A percentile compares a stretch with the other conserved stretches of the same genome.
Evolutionary conservation across 352 stramenopile genomes (phyloP).

Genomic region (Pythium utonaiense): DNA sequence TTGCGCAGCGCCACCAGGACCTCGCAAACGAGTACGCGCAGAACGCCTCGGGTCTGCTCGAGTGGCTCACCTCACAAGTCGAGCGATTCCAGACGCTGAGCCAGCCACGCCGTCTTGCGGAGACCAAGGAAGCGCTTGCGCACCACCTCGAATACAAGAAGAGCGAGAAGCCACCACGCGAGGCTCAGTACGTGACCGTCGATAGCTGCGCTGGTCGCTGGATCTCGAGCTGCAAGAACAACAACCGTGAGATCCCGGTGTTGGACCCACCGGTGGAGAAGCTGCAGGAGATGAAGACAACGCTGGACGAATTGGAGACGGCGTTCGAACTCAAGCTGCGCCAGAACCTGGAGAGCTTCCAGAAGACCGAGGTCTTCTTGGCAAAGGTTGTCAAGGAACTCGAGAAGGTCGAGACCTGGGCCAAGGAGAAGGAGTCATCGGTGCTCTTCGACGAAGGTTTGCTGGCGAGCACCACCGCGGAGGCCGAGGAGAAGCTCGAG

Average conservation of each 20-base stretch:
- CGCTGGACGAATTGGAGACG: constrained; percentile 63
- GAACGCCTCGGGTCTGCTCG: constrained; percentile 60
- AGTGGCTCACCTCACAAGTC: constrained; percentile 70
- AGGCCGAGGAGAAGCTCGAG: constrained; percentile 81
- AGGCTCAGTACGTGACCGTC: constrained; percentile 76
- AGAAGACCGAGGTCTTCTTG: constrained; percentile 81
- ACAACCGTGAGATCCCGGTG: constrained; percentile 65
- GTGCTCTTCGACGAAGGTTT: constrained; percentile 63
- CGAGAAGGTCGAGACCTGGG: constrained; percentile 78
- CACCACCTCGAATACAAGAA: constrained; percentile 84
- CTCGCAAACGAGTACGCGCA: constrained; percentile 71
- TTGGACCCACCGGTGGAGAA: constrained; percentile 75
- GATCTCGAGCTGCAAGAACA: constrained; percentile 88
- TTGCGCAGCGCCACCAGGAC: constrained; percentile 87
- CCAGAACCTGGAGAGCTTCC: constrained; percentile 73
- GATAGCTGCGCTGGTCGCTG: constrained; percentile 77
- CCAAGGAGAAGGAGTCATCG: constrained; percentile 75
- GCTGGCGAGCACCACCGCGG: constrained; percentile 47
- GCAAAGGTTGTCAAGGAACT: constrained; percentile 84
- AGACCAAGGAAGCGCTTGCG: constrained; percentile 64
- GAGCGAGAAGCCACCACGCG: constrained; percentile 80
- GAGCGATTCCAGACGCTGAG: constrained; percentile 73
- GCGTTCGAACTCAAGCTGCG: constrained; percentile 71
- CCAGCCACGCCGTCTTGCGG: constrained; percentile 56
- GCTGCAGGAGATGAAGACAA: constrained; percentile 69